Conservation (phyloP, 768 basidiomycete genomes). For the Harrya chromipes region DNA sequence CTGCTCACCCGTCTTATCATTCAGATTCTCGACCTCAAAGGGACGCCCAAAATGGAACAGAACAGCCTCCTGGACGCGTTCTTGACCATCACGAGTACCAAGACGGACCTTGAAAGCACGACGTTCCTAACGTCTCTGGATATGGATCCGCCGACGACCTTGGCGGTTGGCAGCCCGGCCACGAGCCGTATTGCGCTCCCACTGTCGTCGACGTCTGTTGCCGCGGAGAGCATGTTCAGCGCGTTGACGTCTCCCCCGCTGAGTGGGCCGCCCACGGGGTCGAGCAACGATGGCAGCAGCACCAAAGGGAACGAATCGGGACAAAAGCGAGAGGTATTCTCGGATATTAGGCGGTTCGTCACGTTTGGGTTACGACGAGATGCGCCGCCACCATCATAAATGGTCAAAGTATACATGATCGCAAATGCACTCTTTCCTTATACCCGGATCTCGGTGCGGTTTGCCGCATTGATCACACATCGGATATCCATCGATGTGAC, state of each 20-base stretch:
- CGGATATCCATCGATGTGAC: not conserved
- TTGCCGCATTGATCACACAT: too few relatives aligned
- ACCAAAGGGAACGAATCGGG: conserved; percentile 41
- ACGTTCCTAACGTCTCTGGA: conserved; percentile 94
- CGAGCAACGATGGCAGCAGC: conserved; percentile 42
- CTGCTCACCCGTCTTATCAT: not conserved
- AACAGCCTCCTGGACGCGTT: conserved; percentile 90
- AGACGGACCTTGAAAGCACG: conserved; percentile 80
- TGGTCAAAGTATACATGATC: not conserved
- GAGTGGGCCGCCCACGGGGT: conserved; percentile 61
- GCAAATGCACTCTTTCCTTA: not conserved
- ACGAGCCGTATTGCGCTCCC: conserved; percentile 60
- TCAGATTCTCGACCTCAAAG: conserved; percentile 93
- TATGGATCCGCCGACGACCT: conserved; percentile 79
- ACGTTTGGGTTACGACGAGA: conserved; percentile 86
- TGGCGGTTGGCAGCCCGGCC: conserved; percentile 63
- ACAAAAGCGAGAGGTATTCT: conserved; percentile 76
- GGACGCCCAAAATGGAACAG: conserved; percentile 82
- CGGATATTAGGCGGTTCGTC: conserved; percentile 84
- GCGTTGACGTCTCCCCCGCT: conserved; percentile 58
- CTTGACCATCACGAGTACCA: conserved; percentile 89
- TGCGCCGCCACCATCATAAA: conserved; percentile 33
- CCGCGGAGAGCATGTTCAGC: conserved; percentile 54
- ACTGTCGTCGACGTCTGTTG: conserved; percentile 30
- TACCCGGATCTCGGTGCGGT: not conserved